phyloP scores from a whole-genome alignment of 768 basidiomycete genomes.

The Pisolithus marmoratus region DNA sequence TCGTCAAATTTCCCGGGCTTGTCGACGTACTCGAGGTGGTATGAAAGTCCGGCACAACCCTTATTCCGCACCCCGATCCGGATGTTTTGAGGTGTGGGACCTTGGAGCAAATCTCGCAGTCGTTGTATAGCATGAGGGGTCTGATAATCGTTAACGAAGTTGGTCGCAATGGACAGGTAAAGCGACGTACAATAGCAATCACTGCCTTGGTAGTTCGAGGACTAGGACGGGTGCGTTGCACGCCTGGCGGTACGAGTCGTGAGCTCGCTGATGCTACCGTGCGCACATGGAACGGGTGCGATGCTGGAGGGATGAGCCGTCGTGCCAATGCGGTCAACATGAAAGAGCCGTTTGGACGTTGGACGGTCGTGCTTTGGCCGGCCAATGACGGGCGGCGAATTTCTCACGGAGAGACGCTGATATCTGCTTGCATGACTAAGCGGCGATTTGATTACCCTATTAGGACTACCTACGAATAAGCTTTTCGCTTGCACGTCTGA shows the following conservation, averaged over 20 bases:
- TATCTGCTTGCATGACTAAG: background rate
- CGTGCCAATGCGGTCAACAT: conserved; percentile 14
- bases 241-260: conserved; percentile 32
- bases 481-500: too few relatives aligned
- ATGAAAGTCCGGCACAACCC: conserved; percentile 86
- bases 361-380: background rate
- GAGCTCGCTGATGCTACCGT: conserved; percentile 67
- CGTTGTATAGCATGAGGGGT: conserved; percentile 73
- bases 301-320: conserved; percentile 8
- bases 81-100: conserved; percentile 86
- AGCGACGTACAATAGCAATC: conserved; percentile 55
- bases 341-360: background rate
- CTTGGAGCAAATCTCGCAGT: conserved; percentile 65
- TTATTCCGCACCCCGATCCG: conserved; percentile 96
- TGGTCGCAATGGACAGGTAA: background rate
- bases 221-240: conserved; percentile 56
- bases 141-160: conserved; percentile 34
- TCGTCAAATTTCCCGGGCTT: conserved; percentile 90
- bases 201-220: conserved; percentile 74
- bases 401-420: background rate
- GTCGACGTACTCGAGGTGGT: conserved; percentile 93
- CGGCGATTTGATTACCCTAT: background rate
- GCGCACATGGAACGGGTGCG: conserved; percentile 33
- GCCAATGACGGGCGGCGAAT: background rate
- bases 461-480: too few relatives aligned